Evolutionary conservation across 306 rosid genomes (phyloP).

Genomic region (Parietaria judaica): DNA sequence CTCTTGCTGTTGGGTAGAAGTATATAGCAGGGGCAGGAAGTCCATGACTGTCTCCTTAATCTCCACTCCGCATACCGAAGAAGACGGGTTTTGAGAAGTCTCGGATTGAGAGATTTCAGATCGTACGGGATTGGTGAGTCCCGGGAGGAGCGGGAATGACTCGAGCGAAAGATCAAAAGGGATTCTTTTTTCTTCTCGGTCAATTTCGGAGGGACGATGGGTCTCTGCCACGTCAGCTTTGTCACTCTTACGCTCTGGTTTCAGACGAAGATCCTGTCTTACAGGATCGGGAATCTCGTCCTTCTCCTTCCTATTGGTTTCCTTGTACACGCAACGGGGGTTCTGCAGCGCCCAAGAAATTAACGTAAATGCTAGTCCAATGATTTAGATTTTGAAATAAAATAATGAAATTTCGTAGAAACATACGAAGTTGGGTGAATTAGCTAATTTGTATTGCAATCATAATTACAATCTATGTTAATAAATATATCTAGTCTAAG

Average conservation of each 20-base stretch:
- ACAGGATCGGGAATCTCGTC: slow-evolving; percentile 11
- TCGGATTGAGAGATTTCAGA: slow-evolving; percentile 9
- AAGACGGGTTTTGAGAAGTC: neutral
- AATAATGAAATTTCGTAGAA: too few relatives aligned
- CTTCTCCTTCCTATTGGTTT: slow-evolving; percentile 13
- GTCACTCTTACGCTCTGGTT: slow-evolving; percentile 19
- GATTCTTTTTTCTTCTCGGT: slow-evolving; percentile 2
- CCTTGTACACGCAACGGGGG: slow-evolving; percentile 17
- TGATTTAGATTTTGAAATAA: too few relatives aligned
- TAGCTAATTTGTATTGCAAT: too few relatives aligned
- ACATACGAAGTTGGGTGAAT: too few relatives aligned
- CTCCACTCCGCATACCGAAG: neutral
- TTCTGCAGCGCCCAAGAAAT: slow-evolving; percentile 25
- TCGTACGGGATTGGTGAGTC: slow-evolving; percentile 8
- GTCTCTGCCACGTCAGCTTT: slow-evolving; percentile 11
- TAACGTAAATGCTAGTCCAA: too few relatives aligned
- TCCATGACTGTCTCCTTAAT: slow-evolving; percentile 14
- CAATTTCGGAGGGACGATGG: slow-evolving; percentile 8
- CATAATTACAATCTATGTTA: too few relatives aligned
- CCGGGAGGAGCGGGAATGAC: slow-evolving; percentile 37
- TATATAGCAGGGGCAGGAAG: slow-evolving; percentile 18
- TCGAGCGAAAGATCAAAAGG: slow-evolving; percentile 23
- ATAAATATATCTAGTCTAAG: too few relatives aligned
- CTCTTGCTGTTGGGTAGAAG: slow-evolving; percentile 12
- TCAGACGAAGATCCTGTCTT: neutral